Evolutionary conservation across 2,329 filamentous ascomycete genomes (phyloP), one percentile per base, ranked within the genome.

Genomic region (Venturia pyrina): DNA sequence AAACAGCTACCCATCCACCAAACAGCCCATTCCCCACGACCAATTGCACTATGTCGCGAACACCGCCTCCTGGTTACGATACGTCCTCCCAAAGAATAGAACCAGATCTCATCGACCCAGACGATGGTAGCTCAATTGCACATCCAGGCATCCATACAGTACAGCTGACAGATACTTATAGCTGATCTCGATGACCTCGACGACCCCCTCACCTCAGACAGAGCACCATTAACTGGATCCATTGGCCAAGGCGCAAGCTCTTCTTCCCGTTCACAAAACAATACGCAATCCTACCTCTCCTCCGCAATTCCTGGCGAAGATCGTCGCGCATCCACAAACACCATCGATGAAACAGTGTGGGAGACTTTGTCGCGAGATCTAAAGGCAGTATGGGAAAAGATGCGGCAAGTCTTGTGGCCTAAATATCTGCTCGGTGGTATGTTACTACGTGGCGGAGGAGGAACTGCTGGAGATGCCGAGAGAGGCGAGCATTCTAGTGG

Each of bases 341-440:
- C 95, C 59, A 96, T 99, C 76, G 95, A 99, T 77, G 95, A 99
- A 79, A 88, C 87, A 1, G 95, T 99, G 50, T 99, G 95, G 95
- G 91, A 93, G 56, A 99, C 95, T n/a, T 82, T 99, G 68, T 91
- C 90, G 64, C 89, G 95, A 70, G 95, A 99, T 76, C 80, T 99
- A 70, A 79, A 93, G 8, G 95, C 92, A 34, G 91, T 98, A 44
- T 98, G 95, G 93, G 90, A 91, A 79, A 99, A 99, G 83, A 91
- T 99, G 88, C 88, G 90, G 76, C 93, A 97, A 81, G 95, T 99
- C 48, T 85, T 99, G 68, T 99, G 91, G 78, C 95, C 95, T 21
- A 93, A 93, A 74, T 98, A 98, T 79, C 83, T 99, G 62, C 88
- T 99, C 32, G 86, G 86, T 50, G 86, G 86, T 48, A 81, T 87